phyloP scores from a whole-genome alignment of 139 green algal genomes.

The Dunaliella primolecta region DNA sequence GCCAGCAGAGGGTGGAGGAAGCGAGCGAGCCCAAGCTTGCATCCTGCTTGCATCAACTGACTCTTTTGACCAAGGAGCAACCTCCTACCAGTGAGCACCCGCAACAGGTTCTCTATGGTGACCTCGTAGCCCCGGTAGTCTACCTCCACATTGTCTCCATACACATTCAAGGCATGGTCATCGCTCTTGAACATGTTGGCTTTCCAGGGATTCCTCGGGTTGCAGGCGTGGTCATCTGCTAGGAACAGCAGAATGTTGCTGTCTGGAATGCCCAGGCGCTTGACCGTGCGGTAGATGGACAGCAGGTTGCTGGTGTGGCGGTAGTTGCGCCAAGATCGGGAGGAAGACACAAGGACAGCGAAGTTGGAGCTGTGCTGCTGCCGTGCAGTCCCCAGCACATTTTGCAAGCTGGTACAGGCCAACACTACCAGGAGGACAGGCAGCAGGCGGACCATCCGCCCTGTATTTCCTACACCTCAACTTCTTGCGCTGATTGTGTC shows the following conservation, averaged over 20 bases:
- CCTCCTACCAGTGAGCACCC: constrained; percentile 74
- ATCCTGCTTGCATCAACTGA: background rate
- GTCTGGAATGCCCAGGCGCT: constrained; percentile 88
- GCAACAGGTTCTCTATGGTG: constrained; percentile 81
- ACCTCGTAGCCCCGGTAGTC: constrained; percentile 90
- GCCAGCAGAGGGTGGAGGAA: background rate
- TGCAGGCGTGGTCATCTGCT: constrained; percentile 87
- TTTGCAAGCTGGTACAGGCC: no score
- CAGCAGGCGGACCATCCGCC: no score
- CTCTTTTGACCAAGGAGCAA: background rate
- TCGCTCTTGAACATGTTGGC: constrained; percentile 68
- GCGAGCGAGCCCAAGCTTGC: background rate
- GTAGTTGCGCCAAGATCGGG: constrained; percentile 85
- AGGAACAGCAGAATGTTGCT: constrained; percentile 93
- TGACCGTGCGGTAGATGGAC: constrained; percentile 73
- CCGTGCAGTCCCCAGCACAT: no score
- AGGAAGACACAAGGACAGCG: constrained; percentile 78
- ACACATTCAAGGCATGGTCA: constrained; percentile 71
- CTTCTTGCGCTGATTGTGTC: no score
- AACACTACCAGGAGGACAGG: no score
- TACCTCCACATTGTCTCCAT: constrained; percentile 78
- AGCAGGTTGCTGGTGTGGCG: constrained; percentile 78
- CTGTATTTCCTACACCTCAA: no score
- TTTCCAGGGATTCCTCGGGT: constrained; percentile 74
- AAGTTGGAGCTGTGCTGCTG: constrained; percentile 69